Base-by-base conservation (phyloP, 345 rosid genomes). In the Lumnitzera racemosa region DNA sequence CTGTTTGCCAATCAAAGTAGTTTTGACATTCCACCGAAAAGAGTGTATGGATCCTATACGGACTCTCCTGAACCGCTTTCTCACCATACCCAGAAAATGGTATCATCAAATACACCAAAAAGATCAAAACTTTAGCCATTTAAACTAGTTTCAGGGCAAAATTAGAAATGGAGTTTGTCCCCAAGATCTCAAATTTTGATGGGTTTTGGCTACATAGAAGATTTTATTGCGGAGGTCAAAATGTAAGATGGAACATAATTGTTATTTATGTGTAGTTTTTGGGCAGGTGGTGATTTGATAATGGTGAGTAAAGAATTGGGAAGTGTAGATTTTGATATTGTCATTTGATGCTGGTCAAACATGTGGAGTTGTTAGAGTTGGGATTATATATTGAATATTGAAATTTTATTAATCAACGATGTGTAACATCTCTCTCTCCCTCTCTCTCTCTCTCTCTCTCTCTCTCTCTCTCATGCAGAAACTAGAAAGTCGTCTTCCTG, bases 1-100 rank as follows among this genome's bases (percentile, higher is more conserved):
- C 99, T 48, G 95, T 90, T 73, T 94, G 90, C 99, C 99, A 94
- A 75, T 94, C 99, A 61, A 94, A 94, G 80, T 90, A 94, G 61
- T 86, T 68, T 74, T 86, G 94, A 70, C 99, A 88, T 78, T 90
- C 97, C 74, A 95, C 97, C 20, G 95, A 90, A 81, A 95, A 95
- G 67, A 90, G 75, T 49, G 99, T 90, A 58, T 94, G 99, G 78
- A 90, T 83, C 90, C 97, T 82, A 66, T 83, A 76, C 15, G 95
- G 90, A 23, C 83, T 80, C 66, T 78, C 55, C 61, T 53, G 63
- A 57, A 59, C 69, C 67, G 53, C 55, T 80, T n/a, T 43, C 74
- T 47, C 49, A 69, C 80, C 69, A 70, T 57, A 56, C 67, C 67
- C 63, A 67, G 61, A 78, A 62, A 61, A 53, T 67, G 64, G 23